Base-by-base conservation (phyloP, 345 rosid genomes). In the Populus deltoides region DNA sequence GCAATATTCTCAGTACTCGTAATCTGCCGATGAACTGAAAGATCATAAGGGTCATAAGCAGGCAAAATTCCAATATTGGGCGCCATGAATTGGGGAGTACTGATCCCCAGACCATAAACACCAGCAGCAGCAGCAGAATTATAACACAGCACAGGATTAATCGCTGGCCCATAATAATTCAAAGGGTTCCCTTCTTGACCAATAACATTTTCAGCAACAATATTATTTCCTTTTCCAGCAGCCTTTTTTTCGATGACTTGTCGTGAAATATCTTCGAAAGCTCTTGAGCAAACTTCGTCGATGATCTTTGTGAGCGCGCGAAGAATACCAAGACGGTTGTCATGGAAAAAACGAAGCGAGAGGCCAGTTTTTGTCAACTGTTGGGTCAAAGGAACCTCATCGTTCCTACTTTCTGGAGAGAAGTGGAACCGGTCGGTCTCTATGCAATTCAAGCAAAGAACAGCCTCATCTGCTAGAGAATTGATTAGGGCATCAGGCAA, bases 401-500 rank as follows among this genome's bases (percentile, higher is more conserved):
- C 57, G 22, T 27, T 24, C 20, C 68, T 43, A n/a, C 15, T 2
- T n/a, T 77, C 63, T 0, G 31, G 22, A 43, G 73, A 27, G 18
- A 68, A 70, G 36, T 8, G 39, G 36, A 77, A 80, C 6, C 51
- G 25, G 6, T 83, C 83, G 16, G 25, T 84, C 62, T 80, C 79
- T 5, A 85, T 27, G 85, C 90, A 90, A 20, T 65, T 39, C 73
- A 93, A 74, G 83, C 88, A 85, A 45, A 69, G n/a, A n/a, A 76
- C 81, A 18, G 87, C 86, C 78, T 93, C 98, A 4, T 88, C 83
- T 38, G 87, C 92, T 6, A 93, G 69, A 6, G 76, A 24, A 33
- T 73, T 75, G 74, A 90, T 16, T 36, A 84, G 15, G 13, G 53
- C 2, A 43, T 88, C 90, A 0, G 92, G 88, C 47, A 78, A 70